Base-by-base conservation (phyloP, 495 filamentous ascomycete species). In the Aspergillus heteromorphus region DNA sequence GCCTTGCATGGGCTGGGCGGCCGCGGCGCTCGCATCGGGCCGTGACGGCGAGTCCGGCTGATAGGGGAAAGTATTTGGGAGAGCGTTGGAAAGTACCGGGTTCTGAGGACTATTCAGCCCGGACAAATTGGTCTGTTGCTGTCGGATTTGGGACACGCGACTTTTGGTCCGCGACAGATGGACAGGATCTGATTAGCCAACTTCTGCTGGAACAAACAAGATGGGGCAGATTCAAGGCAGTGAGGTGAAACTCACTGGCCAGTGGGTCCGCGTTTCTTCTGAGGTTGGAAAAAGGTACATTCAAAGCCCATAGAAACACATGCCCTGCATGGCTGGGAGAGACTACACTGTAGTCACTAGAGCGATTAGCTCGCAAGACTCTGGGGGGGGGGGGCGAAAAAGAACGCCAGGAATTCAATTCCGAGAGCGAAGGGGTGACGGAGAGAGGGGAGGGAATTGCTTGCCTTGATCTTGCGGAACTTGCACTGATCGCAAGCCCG, bases 401-500 rank as follows among this genome's bases (percentile, higher is more conserved):
- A 42, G n/a, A 29, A 48, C 52, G 42, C 53, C 54, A 41, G 48
- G 56, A 34, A 43, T 20, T 5, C n/a, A 43, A 20, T 9, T 20
- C 9, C 5, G 40, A 43, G 11, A 6, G 0, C 17, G 14, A 9
- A 9, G n/a, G 17, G 40, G 17, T 20, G 20, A 20, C 8, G 19
- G 40, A 45, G 16, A 17, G 11, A 41, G 30, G 38, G 36, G 5
- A 20, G 18, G 29, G 29, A 16, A 21, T 31, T 16, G 13, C 20
- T 50, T 65, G 68, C 72, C 68, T 70, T 74, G 53, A 71, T 74
- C 58, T 74, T 74, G 54, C 72, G 69, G 42, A 75, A 67, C 45
- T 70, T 72, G 69, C 72, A 75, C 56, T 72, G 70, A 52, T 75
- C 72, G 50, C 72, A 75, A 2, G 70, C 70, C 17, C 72, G 52